Base-by-base conservation (phyloP, 768 basidiomycete species). In the Trametes cingulata region DNA sequence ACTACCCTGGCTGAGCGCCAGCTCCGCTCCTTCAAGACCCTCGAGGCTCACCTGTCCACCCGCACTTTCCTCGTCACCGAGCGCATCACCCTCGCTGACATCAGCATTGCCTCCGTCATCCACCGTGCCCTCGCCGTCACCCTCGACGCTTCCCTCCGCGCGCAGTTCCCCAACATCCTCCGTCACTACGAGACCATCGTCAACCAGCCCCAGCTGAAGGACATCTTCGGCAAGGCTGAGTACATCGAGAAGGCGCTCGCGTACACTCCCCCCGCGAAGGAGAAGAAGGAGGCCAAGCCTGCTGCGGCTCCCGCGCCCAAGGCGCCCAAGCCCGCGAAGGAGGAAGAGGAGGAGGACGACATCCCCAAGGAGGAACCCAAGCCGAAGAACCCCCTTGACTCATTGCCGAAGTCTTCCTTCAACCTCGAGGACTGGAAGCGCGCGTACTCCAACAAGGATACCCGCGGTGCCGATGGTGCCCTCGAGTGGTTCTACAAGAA, bases 391-490 rank as follows among this genome's bases (percentile, higher is more conserved):
- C 96, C 96, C 25, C 86, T 96, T 52, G 96, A 97, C 65, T 82
- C 84, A 62, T 85, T 98, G 40, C 93, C 94, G 67, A 95, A 92
- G 76, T 90, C 91, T 12, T 77, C 83, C 6, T 86, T 92, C 76
- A 93, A 93, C 79, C 85, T 94, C 57, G 91, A 96, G 75, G 94
- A 98, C 77, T 97, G 93, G 94, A 98, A 98, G 75, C 88, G 93
- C 45, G 89, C 91, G 43, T 99, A 98, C 82, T 97, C 95, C 69
- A 98, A 98, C 88, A 87, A 89, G 74, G 95, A 98, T n/a, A 98
- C 95, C 39, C 87, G 91, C 55, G 93, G 91, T 37, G 66, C 89
- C 17, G 85, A 75, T 43, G 95, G 91, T 63, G 75, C 93, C 51
- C 69, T 99, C 39, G 93, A 97, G 74, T 98, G 96, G 97, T 89